phyloP scores from a whole-genome alignment of 2,329 filamentous ascomycete species.

The Calonectria fujianensis region DNA sequence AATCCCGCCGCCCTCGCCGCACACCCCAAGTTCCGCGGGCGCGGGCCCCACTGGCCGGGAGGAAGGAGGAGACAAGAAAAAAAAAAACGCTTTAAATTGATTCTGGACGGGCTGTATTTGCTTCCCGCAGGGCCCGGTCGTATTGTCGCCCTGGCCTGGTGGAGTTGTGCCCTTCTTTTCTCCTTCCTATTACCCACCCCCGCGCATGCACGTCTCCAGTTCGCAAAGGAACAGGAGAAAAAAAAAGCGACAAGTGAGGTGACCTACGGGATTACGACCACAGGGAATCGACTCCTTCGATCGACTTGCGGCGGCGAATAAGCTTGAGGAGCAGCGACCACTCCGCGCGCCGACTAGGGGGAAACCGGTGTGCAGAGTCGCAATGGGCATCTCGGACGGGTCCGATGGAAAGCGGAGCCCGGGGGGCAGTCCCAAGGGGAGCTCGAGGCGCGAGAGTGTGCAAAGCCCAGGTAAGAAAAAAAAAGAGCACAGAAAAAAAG shows the following conservation, averaged over 20 bases:
- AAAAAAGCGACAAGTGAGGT: background rate
- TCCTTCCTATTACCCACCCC: background rate
- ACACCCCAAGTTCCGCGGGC: background rate
- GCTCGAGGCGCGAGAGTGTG: conserved; percentile 9
- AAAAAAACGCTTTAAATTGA: conserved; percentile 3
- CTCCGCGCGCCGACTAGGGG: conserved; percentile 8
- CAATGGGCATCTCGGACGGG: conserved; percentile 35
- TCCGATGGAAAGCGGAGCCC: conserved; percentile 31
- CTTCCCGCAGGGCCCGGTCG: conserved; percentile 8
- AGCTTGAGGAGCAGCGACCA: background rate
- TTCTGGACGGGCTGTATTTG: background rate
- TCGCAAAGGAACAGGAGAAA: background rate
- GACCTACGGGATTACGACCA: background rate
- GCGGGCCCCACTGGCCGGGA: conserved; percentile 2
- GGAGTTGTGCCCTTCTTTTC: conserved; percentile 2
- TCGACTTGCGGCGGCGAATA: background rate
- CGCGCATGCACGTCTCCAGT: background rate
- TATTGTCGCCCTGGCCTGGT: background rate
- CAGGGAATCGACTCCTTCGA: background rate
- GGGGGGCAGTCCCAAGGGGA: conserved; percentile 34
- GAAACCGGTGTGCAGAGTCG: background rate
- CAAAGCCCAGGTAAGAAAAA: conserved; percentile 19
- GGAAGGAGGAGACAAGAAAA: background rate
- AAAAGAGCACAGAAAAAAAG: background rate
- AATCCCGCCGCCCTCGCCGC: background rate